Percentiles rank a stretch among this genome's conserved stretches.
phyloP scores from a whole-genome alignment of 306 rosid species.

The peach (Prunus persica) region DNA sequence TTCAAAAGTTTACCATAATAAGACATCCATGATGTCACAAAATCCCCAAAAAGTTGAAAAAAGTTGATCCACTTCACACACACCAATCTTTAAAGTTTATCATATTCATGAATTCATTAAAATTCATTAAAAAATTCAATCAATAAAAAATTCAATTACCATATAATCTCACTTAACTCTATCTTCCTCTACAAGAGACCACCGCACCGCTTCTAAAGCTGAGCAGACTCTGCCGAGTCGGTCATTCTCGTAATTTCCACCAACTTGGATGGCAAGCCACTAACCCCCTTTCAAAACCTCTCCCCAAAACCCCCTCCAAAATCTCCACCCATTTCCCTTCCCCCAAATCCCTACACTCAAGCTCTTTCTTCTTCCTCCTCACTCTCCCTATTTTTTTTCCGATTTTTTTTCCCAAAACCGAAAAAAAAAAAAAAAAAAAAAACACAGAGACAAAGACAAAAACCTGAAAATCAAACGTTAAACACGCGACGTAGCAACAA shows the following conservation, averaged over 20 bases:
- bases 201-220: neutral
- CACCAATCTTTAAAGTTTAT: neutral
- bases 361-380: neutral
- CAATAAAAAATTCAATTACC: neutral
- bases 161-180: too few relatives aligned
- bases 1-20: neutral
- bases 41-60: neutral
- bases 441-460: neutral
- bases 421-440: too few relatives aligned
- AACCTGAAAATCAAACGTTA: neutral
- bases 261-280: neutral
- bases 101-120: neutral
- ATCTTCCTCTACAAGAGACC: neutral
- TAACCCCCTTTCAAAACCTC: neutral
- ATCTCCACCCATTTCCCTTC: neutral
- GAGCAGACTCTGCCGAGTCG: neutral
- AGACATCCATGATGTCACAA: neutral
- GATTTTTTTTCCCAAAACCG: neutral
- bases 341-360: neutral
- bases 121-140: neutral
- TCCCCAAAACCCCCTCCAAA: conserved; percentile 20
- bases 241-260: neutral
- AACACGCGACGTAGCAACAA: neutral
- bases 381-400: neutral
- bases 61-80: neutral